Evolutionary conservation across 306 rosid species (phyloP).

Genomic region (Luffa aegyptiaca): DNA sequence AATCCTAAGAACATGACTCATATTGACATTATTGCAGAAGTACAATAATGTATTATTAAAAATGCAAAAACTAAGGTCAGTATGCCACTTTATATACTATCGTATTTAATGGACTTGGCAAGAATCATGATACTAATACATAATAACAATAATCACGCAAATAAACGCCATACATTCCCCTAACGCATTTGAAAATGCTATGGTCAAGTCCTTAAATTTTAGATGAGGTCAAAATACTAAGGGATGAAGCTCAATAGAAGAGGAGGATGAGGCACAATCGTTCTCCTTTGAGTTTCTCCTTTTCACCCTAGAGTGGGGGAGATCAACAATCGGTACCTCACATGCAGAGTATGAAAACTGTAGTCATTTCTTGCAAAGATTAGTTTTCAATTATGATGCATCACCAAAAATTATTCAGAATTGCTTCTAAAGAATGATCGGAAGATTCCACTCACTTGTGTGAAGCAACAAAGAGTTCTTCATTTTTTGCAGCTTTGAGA

Average conservation of each 20-base stretch:
- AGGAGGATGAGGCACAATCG: neutral
- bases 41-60: neutral
- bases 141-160: neutral
- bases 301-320: neutral
- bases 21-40: neutral
- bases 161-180: neutral
- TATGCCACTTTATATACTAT: neutral
- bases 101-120: neutral
- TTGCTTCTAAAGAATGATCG: neutral
- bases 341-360: neutral
- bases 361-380: too few species aligned
- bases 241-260: neutral
- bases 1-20: neutral
- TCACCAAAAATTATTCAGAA: neutral
- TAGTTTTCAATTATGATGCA: neutral
- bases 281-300: neutral
- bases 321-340: neutral
- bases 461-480: slow-evolving; percentile 91
- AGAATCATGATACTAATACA: neutral
- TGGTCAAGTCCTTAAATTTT: neutral
- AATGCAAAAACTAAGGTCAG: neutral
- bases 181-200: neutral
- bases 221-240: neutral
- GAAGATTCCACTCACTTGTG: slow-evolving; percentile 58
- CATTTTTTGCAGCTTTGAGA: slow-evolving; percentile 81